Base-by-base conservation (phyloP, 139 green algal genomes). In the Closterium sp. region DNA sequence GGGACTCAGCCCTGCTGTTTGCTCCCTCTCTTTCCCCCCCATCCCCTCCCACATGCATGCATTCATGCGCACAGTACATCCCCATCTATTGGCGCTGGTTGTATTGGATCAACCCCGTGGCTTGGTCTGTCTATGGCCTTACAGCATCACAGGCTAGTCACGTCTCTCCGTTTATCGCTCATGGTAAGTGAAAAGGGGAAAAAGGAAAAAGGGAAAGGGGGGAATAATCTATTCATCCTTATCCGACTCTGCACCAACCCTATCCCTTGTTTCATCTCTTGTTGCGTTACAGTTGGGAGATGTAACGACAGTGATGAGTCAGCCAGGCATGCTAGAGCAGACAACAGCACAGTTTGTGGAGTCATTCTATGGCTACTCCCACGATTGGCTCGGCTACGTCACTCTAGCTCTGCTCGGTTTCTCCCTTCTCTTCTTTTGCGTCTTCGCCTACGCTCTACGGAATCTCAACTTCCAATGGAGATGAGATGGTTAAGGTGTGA, bases 251-350 rank as follows among this genome's bases (percentile, higher is more conserved):
- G 36, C 6, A 6, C 36, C 36, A 55, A 12, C 4, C 36, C 4
- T 55, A 55, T 55, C 36, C 36, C 36, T 55, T 55, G 36, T 12
- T 55, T 55, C 36, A 55, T 55, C 4, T 55, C 36, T 55, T 4
- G 84, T 95, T 23, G 83, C 33, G 33, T 91, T 43, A 35, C 94
- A 95, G 85, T 90, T 95, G 84, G 89, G 94, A 23, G 85, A 95
- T 36, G 91, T 93, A 33, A 25, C 91, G 12, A n/a, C 33, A 83
- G 19, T 55, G 34, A 89, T 38, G 7, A 76, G n/a, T 88, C 33
- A 36, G 86, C n/a, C 30, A 86, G 83, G 8, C 3, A 92, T 2
- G 32, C 25, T 1, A 76, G n/a, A 33, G 23, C 81, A 89, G 85
- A 91, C 88, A 33, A 83, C 90, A 32, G 33, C 64, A 21, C 31